Percentiles rank a stretch among this genome's conserved stretches.
Conservation (phyloP, 2,329 filamentous ascomycete species). For the Cordyceps farinosa region DNA sequence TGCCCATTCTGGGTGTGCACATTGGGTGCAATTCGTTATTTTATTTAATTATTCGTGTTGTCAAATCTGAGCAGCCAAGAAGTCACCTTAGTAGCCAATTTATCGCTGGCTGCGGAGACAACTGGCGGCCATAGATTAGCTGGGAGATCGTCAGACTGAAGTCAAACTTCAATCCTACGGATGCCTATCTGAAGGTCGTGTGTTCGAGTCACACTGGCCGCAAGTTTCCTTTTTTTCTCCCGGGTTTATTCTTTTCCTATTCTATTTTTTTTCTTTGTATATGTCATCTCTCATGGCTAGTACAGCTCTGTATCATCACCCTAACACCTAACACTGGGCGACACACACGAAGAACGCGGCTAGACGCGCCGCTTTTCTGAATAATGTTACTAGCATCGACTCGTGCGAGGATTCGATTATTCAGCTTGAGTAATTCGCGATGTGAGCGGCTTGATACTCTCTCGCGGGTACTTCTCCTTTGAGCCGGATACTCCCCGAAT, state of each 20-base stretch:
- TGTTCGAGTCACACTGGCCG: constrained; percentile 6
- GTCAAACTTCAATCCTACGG: constrained; percentile 3
- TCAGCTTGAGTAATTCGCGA: no score
- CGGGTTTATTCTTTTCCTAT: neutral
- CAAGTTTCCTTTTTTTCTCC: neutral
- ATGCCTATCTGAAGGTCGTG: constrained; percentile 6
- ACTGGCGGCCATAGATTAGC: constrained; percentile 6
- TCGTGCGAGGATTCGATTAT: no score
- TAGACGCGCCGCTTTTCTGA: no score
- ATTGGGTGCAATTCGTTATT: neutral
- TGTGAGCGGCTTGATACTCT: no score
- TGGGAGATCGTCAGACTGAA: constrained; percentile 6
- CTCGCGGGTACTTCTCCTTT: no score
- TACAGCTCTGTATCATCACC: no score
- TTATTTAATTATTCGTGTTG: neutral
- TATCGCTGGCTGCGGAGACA: neutral
- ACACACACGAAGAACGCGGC: no score
- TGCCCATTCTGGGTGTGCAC: no score
- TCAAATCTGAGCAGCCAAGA: neutral
- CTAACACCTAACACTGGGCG: no score
- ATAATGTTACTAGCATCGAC: no score
- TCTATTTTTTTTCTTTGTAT: neutral
- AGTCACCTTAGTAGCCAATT: neutral
- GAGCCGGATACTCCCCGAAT: no score
- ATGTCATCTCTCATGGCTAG: no score